Evolutionary conservation across 768 basidiomycete species (phyloP).

Genomic region (Trametes cubensis): DNA sequence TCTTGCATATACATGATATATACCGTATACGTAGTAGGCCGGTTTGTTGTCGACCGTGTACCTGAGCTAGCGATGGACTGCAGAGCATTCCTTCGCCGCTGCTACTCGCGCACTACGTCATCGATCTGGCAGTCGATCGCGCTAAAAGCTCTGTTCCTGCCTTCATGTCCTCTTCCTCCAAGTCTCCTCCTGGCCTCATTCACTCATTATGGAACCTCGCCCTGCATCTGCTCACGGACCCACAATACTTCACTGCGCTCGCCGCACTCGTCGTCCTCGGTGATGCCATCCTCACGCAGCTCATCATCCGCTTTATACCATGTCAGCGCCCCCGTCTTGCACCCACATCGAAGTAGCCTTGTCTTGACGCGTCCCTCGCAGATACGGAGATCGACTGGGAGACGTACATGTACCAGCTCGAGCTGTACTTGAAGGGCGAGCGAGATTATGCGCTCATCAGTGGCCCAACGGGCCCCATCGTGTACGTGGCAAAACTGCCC

Average conservation of each 20-base stretch:
- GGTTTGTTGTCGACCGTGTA: neutral
- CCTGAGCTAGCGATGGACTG: too few species aligned
- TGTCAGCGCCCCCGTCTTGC: constrained; percentile 57
- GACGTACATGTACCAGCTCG: constrained; percentile 91
- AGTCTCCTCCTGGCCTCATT: constrained; percentile 6
- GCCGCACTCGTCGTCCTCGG: constrained; percentile 67
- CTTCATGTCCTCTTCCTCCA: constrained; percentile 15
- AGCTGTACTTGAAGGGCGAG: constrained; percentile 78
- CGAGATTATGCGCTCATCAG: constrained; percentile 78
- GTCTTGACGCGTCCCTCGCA: constrained; percentile 39
- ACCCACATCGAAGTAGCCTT: constrained; percentile 1
- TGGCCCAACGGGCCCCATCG: constrained; percentile 91
- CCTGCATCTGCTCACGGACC: constrained; percentile 50
- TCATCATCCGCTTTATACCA: constrained; percentile 79
- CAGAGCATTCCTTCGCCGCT: too few species aligned
- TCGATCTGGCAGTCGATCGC: neutral
- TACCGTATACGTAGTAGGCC: neutral
- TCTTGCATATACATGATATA: neutral
- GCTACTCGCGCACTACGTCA: neutral
- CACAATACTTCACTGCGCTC: constrained; percentile 66
- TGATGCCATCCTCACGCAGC: constrained; percentile 75
- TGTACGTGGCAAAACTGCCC: constrained; percentile 52
- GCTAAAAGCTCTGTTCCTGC: neutral
- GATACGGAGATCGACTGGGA: constrained; percentile 99
- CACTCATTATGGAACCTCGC: constrained; percentile 20